Percentiles rank a stretch among this genome's conserved stretches.
These are phyloP conservation scores for Cladophialophora yegresii DNA, from an alignment of 2,329 filamentous ascomycete genomes.

Conservation along the genomic window DNA sequence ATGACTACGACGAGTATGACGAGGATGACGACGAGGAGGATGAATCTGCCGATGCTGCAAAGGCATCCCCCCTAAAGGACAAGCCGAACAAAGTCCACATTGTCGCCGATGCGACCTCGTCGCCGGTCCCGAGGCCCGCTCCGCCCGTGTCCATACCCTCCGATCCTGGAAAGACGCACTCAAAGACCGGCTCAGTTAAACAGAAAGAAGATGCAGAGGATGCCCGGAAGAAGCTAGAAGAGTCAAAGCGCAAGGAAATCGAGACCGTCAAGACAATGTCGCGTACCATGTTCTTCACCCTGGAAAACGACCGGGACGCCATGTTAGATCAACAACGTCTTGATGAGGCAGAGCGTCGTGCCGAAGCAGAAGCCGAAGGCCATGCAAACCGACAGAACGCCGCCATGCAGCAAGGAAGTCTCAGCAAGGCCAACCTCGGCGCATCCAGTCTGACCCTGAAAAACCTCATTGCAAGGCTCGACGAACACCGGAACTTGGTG, in stretches of 20 bases:
- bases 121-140: slow-evolving; percentile 51
- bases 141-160: slow-evolving; percentile 48
- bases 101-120: slow-evolving; percentile 46
- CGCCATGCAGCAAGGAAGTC: slow-evolving; percentile 74
- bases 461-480: slow-evolving; percentile 93
- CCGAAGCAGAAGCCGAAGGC: slow-evolving; percentile 89
- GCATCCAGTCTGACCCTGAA: slow-evolving; percentile 95
- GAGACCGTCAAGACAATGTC: slow-evolving; percentile 88
- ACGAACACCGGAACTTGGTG: slow-evolving; percentile 86
- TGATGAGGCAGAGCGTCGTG: slow-evolving; percentile 92
- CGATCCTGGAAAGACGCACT: slow-evolving; percentile 50
- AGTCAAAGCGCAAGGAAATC: slow-evolving; percentile 86
- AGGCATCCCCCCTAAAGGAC: slow-evolving; percentile 53
- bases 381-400: slow-evolving; percentile 52
- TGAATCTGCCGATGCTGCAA: slow-evolving; percentile 54
- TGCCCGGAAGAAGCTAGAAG: slow-evolving; percentile 88
- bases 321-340: slow-evolving; percentile 98
- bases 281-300: slow-evolving; percentile 88
- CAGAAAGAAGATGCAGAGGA: slow-evolving; percentile 74
- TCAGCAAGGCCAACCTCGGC: slow-evolving; percentile 91
- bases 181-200: slow-evolving; percentile 63
- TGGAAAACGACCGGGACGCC: slow-evolving; percentile 91
- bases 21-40: slow-evolving; percentile 71
- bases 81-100: slow-evolving; percentile 45
- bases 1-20: slow-evolving; percentile 83